Conservation (phyloP, 305 asterid species). For the Solanum hybrid region DNA sequence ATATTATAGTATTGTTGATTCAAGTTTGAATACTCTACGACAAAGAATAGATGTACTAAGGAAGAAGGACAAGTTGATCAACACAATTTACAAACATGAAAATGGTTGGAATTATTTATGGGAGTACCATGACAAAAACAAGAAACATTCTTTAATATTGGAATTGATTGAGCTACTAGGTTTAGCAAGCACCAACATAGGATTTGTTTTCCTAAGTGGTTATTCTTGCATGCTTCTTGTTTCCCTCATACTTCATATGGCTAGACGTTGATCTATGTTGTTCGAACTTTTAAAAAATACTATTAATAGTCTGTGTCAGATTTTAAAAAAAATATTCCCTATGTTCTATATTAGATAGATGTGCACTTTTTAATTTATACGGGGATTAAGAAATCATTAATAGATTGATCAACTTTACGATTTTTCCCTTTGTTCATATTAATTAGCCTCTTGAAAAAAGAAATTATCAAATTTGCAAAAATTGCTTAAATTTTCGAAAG, state of each 20-base stretch:
- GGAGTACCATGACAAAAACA: conserved; percentile 23
- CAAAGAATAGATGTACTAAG: conserved; percentile 30
- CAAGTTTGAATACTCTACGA: conserved; percentile 25
- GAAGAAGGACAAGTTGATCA: conserved; percentile 23
- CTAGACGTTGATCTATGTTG: neutral
- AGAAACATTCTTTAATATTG: conserved; percentile 8
- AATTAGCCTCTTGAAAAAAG: no score
- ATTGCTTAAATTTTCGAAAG: neutral
- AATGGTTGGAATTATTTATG: conserved; percentile 38
- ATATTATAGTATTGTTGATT: conserved; percentile 29
- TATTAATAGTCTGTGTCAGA: neutral
- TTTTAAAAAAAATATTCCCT: accelerated
- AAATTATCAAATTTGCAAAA: no score
- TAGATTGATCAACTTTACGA: no score
- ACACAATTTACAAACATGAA: neutral
- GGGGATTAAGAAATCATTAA: no score
- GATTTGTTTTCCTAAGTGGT: conserved; percentile 29
- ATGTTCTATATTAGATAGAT: accelerated
- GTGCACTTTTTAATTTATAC: no score
- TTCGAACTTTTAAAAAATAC: neutral
- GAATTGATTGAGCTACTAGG: conserved; percentile 18
- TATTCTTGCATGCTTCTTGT: conserved; percentile 27
- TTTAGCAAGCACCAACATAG: conserved; percentile 16
- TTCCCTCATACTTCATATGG: conserved; percentile 12
- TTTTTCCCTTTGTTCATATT: neutral